Conservation (phyloP, 164 flowering plant genomes). For the Macadamia tetraphylla region DNA sequence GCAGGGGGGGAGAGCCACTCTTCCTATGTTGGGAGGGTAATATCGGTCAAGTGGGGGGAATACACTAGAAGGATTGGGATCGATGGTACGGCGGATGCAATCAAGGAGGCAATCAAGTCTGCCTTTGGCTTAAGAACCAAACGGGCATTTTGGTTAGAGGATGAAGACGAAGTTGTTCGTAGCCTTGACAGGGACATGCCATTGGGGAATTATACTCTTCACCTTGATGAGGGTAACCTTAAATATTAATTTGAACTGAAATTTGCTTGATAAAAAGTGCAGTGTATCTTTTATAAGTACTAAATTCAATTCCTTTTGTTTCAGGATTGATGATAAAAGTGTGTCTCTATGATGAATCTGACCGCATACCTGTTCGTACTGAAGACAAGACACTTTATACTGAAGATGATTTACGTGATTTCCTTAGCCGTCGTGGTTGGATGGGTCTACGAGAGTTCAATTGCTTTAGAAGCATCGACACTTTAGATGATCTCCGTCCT, state of each 20-base stretch:
- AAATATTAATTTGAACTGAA: neutral
- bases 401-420: constrained; percentile 56
- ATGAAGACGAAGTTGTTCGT: constrained; percentile 45
- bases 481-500: constrained; percentile 47
- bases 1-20: constrained; percentile 39
- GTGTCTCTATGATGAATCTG: constrained; percentile 44
- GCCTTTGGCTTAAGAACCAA: constrained; percentile 52
- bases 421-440: constrained; percentile 51
- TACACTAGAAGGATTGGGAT: constrained; percentile 45
- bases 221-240: constrained; percentile 55
- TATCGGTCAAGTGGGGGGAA: constrained; percentile 47
- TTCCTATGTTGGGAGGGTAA: constrained; percentile 40
- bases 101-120: constrained; percentile 51
- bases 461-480: constrained; percentile 39
- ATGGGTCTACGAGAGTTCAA: constrained; percentile 44
- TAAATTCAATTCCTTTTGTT: neutral
- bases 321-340: constrained; percentile 52
- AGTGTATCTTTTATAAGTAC: neutral
- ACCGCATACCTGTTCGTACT: constrained; percentile 38
- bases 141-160: constrained; percentile 61
- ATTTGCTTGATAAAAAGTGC: no score
- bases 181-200: constrained; percentile 61
- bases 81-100: constrained; percentile 49
- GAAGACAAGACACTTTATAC: constrained; percentile 62
- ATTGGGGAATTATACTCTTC: constrained; percentile 46